These are phyloP conservation scores for Trifolium dubium DNA, from an alignment of 306 rosid genomes.

Conservation along the genomic window DNA sequence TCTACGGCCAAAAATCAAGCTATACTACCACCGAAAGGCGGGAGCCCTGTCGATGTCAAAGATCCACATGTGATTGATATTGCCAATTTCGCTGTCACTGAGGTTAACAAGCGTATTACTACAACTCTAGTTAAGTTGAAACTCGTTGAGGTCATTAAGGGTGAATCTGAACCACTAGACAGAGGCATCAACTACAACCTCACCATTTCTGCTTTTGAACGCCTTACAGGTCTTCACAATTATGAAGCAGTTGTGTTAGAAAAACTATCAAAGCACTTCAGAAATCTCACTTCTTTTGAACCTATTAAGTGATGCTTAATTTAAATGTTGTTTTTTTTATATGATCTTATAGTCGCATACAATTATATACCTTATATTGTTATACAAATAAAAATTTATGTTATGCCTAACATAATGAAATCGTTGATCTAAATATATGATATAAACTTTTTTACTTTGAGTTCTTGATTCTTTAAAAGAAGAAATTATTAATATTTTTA, in stretches of 20 bases:
- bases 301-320: not conserved
- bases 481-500: too few species aligned
- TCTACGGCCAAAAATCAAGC: not conserved
- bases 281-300: conserved; percentile 10
- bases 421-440: too few species aligned
- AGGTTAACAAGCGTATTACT: not conserved
- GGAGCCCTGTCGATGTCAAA: too few species aligned
- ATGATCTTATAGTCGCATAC: too few species aligned
- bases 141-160: not conserved
- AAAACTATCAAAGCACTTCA: conserved; percentile 32
- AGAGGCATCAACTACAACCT: conserved; percentile 18
- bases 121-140: not conserved
- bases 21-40: too few species aligned
- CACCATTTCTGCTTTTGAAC: conserved; percentile 17
- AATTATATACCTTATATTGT: too few species aligned
- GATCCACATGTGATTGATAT: not conserved
- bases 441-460: too few species aligned
- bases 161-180: not conserved
- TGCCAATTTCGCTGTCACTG: not conserved
- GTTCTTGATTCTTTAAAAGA: too few species aligned
- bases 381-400: too few species aligned
- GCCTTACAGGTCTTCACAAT: not conserved
- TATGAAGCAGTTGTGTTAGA: conserved; percentile 51
- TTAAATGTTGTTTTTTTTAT: not conserved
- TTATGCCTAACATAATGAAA: too few species aligned